These are phyloP conservation scores for Drechslerella stenobrocha DNA, from an alignment of 2,329 filamentous ascomycete genomes.

Conservation along the genomic window DNA sequence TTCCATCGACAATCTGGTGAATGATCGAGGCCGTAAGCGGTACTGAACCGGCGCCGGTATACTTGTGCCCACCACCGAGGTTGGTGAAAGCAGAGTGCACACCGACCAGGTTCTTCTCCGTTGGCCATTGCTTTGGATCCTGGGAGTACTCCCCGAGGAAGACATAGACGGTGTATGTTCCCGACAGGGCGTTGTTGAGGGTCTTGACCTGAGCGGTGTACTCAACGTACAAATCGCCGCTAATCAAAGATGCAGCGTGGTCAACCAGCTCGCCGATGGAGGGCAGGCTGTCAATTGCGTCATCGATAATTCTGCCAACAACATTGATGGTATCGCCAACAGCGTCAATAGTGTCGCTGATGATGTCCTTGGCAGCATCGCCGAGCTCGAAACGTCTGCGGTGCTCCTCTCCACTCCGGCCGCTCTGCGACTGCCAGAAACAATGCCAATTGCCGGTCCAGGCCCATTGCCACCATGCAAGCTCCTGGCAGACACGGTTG, in stretches of 20 bases:
- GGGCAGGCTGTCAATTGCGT: conserved; percentile 37
- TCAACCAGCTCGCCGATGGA: conserved; percentile 23
- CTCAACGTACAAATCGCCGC: conserved; percentile 53
- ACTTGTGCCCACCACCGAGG: conserved; percentile 49
- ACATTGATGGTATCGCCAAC: conserved; percentile 8
- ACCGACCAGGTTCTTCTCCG: conserved; percentile 57
- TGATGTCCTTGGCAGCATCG: conserved; percentile 4
- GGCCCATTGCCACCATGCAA: conserved; percentile 26
- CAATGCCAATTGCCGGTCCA: conserved; percentile 31
- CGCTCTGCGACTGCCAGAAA: conserved; percentile 1
- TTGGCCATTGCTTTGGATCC: conserved; percentile 54
- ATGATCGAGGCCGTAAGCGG: conserved; percentile 56
- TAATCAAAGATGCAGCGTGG: conserved; percentile 31
- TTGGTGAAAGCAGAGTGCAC: conserved; percentile 56
- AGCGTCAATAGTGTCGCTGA: conserved; percentile 7
- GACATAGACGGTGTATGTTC: conserved; percentile 55
- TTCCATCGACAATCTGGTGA: conserved; percentile 51
- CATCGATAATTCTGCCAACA: conserved; percentile 14
- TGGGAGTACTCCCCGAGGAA: conserved; percentile 55
- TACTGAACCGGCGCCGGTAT: conserved; percentile 56
- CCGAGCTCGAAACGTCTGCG: conserved; percentile 21
- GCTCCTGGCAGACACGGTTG: too few relatives aligned
- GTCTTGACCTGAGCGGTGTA: conserved; percentile 56
- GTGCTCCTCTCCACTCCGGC: conserved; percentile 1
- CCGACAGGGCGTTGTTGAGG: conserved; percentile 54